Evolutionary conservation across 1,284 basidiomycete genomes (phyloP), one percentile per base, ranked within the genome.

Genomic region (Cystobasidium pallidum): DNA sequence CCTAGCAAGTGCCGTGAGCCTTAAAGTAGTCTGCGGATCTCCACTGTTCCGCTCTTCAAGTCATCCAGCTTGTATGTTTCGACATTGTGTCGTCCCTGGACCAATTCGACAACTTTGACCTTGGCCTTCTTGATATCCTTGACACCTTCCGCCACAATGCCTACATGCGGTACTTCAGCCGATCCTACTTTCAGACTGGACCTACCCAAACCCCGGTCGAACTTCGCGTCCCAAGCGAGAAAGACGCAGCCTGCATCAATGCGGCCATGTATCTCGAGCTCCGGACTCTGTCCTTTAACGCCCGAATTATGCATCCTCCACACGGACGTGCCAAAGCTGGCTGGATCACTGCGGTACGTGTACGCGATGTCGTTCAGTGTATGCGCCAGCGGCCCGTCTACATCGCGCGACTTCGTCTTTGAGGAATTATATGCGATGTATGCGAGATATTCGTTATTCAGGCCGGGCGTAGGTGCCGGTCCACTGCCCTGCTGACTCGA

Each of bases 61-160:
- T 71, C 61, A 47, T 71, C 68, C 26, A 71, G 68, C 47, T 71
- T 71, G 61, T 71, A 71, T 2, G 61, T 64, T 36, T 52, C 68
- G 11, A 59, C 68, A 43, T 63, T 49, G 49, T 71, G 68, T 11
- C 68, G 17, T 34, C 68, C 68, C 28, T 71, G 68, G 1, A 45
- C 59, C 21, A 71, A 39, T 52, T 71, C 68, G 19, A 71, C 45
- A 8, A 71, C 61, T 39, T 58, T 71, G 32, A 71, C 58, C 26
- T 71, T 71, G 11, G 68, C 68, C 61, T 71, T 70, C 67, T 74
- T 74, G 67, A 59, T 52, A 34, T 74, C 67, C 67, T 74, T 74
- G 2, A 70, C 70, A 21, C 51, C 51, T 26, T 74, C 73, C 1
- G 67, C 59, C 3, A 74, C 62, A 7, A 74, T 65, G 13, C 47